These are phyloP conservation scores for Dissophora globulifera DNA, from an alignment of 192 early-diverging fungal species.

Conservation along the genomic window DNA sequence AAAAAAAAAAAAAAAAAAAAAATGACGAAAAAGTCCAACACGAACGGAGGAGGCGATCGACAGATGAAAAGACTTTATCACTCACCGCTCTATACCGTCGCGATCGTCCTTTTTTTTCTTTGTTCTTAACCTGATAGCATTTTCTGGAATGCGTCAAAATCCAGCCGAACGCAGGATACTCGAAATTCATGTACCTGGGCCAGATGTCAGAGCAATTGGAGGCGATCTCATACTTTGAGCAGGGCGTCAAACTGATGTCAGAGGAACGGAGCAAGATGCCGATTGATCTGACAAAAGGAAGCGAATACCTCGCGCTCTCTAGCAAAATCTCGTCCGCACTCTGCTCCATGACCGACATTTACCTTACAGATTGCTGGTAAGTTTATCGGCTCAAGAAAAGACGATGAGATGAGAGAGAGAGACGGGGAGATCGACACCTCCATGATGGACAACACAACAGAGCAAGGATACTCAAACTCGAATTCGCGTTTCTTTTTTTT, in stretches of 20 bases:
- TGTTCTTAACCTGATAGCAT: conserved; percentile 55
- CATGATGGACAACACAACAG: not conserved
- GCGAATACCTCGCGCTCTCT: conserved; percentile 53
- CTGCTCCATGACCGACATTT: conserved; percentile 96
- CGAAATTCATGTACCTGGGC: conserved; percentile 91
- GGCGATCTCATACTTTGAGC: conserved; percentile 74
- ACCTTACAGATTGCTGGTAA: conserved; percentile 98
- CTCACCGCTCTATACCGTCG: not conserved
- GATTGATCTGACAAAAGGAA: conserved; percentile 53
- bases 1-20: too few relatives aligned
- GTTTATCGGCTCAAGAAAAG: too few relatives aligned
- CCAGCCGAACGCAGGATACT: conserved; percentile 72
- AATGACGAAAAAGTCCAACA: too few relatives aligned
- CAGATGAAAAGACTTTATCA: too few relatives aligned
- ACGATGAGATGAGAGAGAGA: not conserved
- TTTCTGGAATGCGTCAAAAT: conserved; percentile 76
- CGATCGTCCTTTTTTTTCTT: not conserved
- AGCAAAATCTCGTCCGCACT: conserved; percentile 85
- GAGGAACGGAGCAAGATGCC: conserved; percentile 58
- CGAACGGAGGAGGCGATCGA: too few relatives aligned
- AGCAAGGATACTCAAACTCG: not conserved
- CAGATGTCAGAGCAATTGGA: conserved; percentile 76
- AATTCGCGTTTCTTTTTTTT: not conserved
- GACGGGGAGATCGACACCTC: too few relatives aligned
- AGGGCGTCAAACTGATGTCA: conserved; percentile 76